These are phyloP conservation scores for Kandelia obovata DNA, from an alignment of 345 rosid species.

Conservation along the genomic window DNA sequence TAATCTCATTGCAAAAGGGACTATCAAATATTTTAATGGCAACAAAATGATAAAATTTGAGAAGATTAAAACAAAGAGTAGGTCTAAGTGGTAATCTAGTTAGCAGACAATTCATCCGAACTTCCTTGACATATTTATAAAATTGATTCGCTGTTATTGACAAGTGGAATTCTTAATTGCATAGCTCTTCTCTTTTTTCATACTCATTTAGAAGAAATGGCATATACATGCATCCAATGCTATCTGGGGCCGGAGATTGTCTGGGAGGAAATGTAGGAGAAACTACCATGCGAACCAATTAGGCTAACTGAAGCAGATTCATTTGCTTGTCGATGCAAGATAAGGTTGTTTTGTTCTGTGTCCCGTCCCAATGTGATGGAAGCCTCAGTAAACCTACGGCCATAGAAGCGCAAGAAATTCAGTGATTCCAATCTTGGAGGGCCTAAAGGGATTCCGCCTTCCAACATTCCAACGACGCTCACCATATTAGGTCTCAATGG, in stretches of 20 bases:
- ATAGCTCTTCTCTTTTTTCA: too few relatives aligned
- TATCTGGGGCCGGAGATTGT: slow-evolving; percentile 89
- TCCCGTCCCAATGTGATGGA: slow-evolving; percentile 48
- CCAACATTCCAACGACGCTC: slow-evolving; percentile 29
- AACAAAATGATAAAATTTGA: too few relatives aligned
- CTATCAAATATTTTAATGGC: too few relatives aligned
- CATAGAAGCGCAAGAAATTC: slow-evolving; percentile 81
- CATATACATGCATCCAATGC: neutral
- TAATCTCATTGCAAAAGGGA: too few relatives aligned
- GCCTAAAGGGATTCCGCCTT: slow-evolving; percentile 44
- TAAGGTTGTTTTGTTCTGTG: slow-evolving; percentile 27
- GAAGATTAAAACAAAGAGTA: too few relatives aligned
- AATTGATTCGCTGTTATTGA: too few relatives aligned
- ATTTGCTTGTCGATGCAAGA: slow-evolving; percentile 32
- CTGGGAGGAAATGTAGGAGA: slow-evolving; percentile 69
- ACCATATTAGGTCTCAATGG: slow-evolving; percentile 25
- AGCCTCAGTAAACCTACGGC: slow-evolving; percentile 73
- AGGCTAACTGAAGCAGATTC: slow-evolving; percentile 34
- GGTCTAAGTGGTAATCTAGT: too few relatives aligned
- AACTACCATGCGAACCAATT: slow-evolving; percentile 29
- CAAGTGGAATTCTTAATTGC: too few relatives aligned
- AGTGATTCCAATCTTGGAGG: slow-evolving; percentile 68
- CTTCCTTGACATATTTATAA: too few relatives aligned
- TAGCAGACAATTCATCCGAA: too few relatives aligned
- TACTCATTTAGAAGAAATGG: too few relatives aligned